Percentiles rank a stretch among this genome's conserved stretches.
These are phyloP conservation scores for Neonectria punicea DNA, from an alignment of 2,329 filamentous ascomycete species.

Conservation along the genomic window DNA sequence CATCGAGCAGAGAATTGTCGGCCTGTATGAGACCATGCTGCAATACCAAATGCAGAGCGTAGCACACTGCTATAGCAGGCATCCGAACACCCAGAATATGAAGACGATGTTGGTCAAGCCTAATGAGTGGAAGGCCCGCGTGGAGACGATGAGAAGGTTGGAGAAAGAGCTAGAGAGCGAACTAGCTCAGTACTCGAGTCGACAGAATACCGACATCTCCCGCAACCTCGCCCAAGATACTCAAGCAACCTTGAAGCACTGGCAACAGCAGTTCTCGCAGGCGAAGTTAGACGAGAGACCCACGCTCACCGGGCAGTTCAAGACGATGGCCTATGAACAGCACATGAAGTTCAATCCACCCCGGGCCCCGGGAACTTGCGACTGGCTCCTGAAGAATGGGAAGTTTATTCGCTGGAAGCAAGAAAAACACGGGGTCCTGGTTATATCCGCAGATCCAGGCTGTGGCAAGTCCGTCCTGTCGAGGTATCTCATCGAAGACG, in stretches of 20 bases:
- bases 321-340: neutral
- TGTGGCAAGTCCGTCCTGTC: neutral
- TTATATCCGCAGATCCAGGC: neutral
- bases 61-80: neutral
- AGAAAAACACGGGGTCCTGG: neutral
- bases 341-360: neutral
- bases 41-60: slow-evolving; percentile 2
- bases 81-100: neutral
- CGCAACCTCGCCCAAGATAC: slow-evolving; percentile 1
- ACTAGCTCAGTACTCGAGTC: neutral
- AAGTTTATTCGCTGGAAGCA: neutral
- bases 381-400: neutral
- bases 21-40: neutral
- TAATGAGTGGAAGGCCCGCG: neutral
- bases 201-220: neutral
- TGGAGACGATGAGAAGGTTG: neutral
- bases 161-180: neutral
- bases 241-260: neutral
- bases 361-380: neutral
- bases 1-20: neutral
- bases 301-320: neutral
- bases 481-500: neutral
- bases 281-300: neutral
- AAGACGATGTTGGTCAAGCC: neutral
- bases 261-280: neutral